Evolutionary conservation across 257 asterid species (phyloP), one percentile per base, ranked within the genome.

Genomic region (Capsicum chinense): DNA sequence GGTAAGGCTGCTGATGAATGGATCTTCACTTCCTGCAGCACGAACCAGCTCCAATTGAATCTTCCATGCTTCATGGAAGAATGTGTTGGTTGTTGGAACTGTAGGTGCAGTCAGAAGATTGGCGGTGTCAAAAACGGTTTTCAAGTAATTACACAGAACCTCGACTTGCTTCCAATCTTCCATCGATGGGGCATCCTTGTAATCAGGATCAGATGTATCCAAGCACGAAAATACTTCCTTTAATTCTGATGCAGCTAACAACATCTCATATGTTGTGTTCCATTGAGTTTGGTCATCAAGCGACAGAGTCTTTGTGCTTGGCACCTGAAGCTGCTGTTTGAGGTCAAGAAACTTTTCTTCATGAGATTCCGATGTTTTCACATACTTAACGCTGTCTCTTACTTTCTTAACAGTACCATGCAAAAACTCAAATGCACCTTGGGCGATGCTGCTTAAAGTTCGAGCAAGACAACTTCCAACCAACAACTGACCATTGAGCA

Each of bases 11-110:
- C 92, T 85, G 76, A 91, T 84, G 81, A 92, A 91, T 0, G 92
- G 91, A 85, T 97, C 98, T 21, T 93, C 98, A 6, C 90, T 92
- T 9, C 89, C 81, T 4, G 94, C 90, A 0, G 94, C 95, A 4
- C 97, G 97, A 1, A 96, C 93, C 44, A 95, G 83, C 79, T 97
- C 98, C 87, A 97, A 69, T 86, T 93, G 98, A 82, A 97, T 93
- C 93, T 97, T 97, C 98, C 98, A 97, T 7, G 93, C 98, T 87
- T 97, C 98, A 13, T 95, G 99, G 90, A 95, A 95, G 89, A 97
- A 95, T 8, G 92, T 88, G 88, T 93, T 93, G 39, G 97, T 92
- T 3, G 98, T 97, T 0, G 94, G 94, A 8, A 92, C 83, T n/a
- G 86, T 83, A n/a, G 89, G 73, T 4, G 89, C 79, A 1, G 94